A percentile compares a stretch with the other conserved stretches of the same genome.
phyloP scores from a whole-genome alignment of 2,329 filamentous ascomycete species.

The Calonectria ilicicola region DNA sequence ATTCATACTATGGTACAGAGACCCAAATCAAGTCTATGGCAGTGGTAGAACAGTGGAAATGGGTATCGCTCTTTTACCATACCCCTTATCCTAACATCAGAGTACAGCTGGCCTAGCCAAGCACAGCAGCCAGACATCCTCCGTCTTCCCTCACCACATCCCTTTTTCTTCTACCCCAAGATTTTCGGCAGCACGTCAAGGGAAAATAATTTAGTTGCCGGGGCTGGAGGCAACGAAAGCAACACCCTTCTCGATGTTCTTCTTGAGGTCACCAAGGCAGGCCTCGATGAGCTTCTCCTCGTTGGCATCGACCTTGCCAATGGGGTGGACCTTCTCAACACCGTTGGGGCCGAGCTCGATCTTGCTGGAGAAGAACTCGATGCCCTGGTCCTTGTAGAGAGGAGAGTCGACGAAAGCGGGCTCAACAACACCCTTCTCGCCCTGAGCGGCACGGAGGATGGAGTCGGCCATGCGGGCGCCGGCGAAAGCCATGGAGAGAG shows the following conservation, averaged over 20 bases:
- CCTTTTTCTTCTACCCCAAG: conserved; percentile 19
- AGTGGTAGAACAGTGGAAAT: conserved; percentile 44
- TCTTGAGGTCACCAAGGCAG: conserved; percentile 85
- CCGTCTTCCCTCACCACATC: conserved; percentile 24
- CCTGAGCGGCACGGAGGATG: conserved; percentile 90
- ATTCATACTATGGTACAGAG: conserved; percentile 51
- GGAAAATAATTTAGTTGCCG: conserved; percentile 61
- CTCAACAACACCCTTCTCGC: conserved; percentile 95
- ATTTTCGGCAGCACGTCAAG: conserved; percentile 14
- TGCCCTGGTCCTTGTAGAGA: conserved; percentile 97
- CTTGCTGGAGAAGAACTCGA: conserved; percentile 96
- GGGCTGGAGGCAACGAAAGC: conserved; percentile 71
- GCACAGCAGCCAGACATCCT: conserved; percentile 15
- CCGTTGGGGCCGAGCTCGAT: conserved; percentile 97
- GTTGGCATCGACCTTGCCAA: conserved; percentile 85
- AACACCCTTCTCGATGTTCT: conserved; percentile 95
- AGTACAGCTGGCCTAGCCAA: conserved; percentile 20
- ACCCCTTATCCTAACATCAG: conserved; percentile 10
- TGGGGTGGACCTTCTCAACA: conserved; percentile 90
- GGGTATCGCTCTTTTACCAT: conserved; percentile 38
- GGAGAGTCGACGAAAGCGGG: conserved; percentile 97
- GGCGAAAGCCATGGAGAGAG: conserved; percentile 98
- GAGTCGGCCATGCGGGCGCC: conserved; percentile 88
- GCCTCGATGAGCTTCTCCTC: conserved; percentile 93
- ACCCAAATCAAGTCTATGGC: conserved; percentile 49